Conservation (phyloP, 208 protist genomes). For the Leishmania gerbilli region DNA sequence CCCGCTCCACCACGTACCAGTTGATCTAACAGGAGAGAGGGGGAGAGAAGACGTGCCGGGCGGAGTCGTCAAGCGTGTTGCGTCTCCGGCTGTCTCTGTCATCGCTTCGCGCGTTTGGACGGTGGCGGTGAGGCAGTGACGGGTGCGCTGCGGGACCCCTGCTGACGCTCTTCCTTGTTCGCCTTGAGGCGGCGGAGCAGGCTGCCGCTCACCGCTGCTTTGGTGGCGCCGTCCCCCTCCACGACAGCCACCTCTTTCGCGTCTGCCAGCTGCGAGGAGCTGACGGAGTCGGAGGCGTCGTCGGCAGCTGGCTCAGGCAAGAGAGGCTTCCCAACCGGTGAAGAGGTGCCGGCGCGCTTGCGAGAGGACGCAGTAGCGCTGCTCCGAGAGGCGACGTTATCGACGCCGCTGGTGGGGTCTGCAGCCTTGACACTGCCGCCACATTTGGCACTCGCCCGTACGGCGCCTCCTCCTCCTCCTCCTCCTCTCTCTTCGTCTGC, state of each 20-base stretch:
- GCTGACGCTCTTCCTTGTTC: constrained; percentile 5
- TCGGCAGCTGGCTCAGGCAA: not conserved
- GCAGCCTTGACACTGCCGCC: not conserved
- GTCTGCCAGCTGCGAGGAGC: constrained; percentile 15
- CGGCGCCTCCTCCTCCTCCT: not conserved
- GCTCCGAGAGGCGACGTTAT: not conserved
- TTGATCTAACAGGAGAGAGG: not conserved
- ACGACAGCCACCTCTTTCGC: constrained; percentile 5
- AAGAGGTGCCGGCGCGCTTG: constrained; percentile 5
- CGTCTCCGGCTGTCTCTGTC: not conserved
- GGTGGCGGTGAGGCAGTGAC: not conserved
- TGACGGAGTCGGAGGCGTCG: constrained; percentile 3
- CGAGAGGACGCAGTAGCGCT: not conserved
- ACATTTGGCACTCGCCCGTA: not conserved
- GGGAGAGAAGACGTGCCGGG: not conserved
- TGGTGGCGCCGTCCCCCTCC: constrained; percentile 11
- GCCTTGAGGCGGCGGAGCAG: constrained; percentile 12
- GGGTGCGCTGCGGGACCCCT: not conserved
- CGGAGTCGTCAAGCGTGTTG: not conserved
- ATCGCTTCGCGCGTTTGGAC: not conserved
- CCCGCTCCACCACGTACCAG: not conserved
- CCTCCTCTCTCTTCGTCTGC: not conserved
- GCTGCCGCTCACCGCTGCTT: constrained; percentile 13
- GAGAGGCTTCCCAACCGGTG: not conserved
- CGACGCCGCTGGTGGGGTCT: not conserved